Conservation (phyloP, 148 eudicot genomes). For the Diospyros lotus region DNA sequence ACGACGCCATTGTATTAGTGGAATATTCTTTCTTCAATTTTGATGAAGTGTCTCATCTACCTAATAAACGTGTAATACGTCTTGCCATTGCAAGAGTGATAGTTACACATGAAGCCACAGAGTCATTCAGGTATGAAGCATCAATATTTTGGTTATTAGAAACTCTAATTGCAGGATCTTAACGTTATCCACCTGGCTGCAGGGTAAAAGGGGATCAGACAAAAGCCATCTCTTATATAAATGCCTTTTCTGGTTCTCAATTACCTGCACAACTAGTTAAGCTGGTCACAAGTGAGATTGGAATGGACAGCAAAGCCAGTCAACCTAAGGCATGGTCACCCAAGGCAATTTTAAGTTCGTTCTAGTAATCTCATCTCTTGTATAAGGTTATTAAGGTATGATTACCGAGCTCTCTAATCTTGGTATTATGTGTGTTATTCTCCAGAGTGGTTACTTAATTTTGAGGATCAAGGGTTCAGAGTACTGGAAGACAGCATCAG, state of each 20-base stretch:
- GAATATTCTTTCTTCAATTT: conserved; percentile 45
- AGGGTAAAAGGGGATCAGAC: conserved; percentile 40
- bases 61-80: conserved; percentile 25
- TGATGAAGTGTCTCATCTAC: conserved; percentile 23
- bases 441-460: conserved; percentile 46
- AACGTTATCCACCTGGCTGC: conserved; percentile 16
- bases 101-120: conserved; percentile 47
- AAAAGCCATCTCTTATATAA: conserved; percentile 38
- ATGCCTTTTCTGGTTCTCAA: conserved; percentile 49
- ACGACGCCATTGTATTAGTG: conserved; percentile 44
- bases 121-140: conserved; percentile 34
- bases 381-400: background rate
- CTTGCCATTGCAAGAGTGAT: conserved; percentile 38
- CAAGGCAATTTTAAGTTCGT: conserved; percentile 42
- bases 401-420: background rate
- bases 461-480: conserved; percentile 21
- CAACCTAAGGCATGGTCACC: conserved; percentile 50
- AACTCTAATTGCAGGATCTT: conserved; percentile 1
- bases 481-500: conserved; percentile 11
- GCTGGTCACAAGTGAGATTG: conserved; percentile 30
- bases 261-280: conserved; percentile 37
- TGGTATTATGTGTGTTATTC: background rate
- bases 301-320: conserved; percentile 20
- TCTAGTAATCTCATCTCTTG: background rate
- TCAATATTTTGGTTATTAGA: background rate